phyloP scores from a whole-genome alignment of 208 protist species.

The Leishmania lainsoni region DNA sequence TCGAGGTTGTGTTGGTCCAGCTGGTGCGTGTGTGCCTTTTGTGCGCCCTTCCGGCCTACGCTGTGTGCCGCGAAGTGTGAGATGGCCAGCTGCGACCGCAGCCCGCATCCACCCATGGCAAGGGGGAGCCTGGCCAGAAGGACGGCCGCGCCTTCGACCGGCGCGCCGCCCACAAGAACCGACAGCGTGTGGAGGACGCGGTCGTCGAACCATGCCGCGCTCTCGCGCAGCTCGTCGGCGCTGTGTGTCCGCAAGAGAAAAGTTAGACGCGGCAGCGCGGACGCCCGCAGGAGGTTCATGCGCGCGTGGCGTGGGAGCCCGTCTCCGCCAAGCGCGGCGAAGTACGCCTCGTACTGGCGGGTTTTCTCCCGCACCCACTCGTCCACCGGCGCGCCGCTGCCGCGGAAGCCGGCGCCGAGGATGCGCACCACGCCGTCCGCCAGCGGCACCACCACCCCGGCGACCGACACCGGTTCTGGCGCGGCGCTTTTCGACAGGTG shows the following conservation, averaged over 20 bases:
- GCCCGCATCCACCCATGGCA: conserved; percentile 25
- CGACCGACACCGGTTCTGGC: neutral
- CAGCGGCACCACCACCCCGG: conserved; percentile 1
- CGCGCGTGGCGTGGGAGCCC: conserved; percentile 1
- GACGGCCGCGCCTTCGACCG: neutral
- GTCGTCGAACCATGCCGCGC: conserved; percentile 30
- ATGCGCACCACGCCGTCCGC: conserved; percentile 8
- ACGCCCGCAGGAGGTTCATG: conserved; percentile 25
- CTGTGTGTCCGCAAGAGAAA: conserved; percentile 37
- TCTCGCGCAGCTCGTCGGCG: conserved; percentile 7
- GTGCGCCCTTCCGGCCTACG: conserved; percentile 24
- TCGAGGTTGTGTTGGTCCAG: conserved; percentile 8
- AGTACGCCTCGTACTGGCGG: conserved; percentile 18
- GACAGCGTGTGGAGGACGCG: conserved; percentile 15
- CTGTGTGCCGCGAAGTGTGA: conserved; percentile 27
- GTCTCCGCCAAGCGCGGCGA: conserved; percentile 6
- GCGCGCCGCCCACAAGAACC: conserved; percentile 4
- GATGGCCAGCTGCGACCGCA: conserved; percentile 25
- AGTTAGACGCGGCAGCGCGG: conserved; percentile 24
- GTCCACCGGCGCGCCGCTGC: neutral
- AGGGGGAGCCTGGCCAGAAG: conserved; percentile 29
- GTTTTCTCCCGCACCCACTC: conserved; percentile 13
- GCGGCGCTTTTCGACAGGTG: conserved; percentile 1
- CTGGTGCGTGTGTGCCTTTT: conserved; percentile 14
- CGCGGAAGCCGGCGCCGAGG: conserved; percentile 29